A percentile compares a stretch with the other conserved stretches of the same genome.
These are phyloP conservation scores for Sporisorium reilianum DNA, from an alignment of 1,284 basidiomycete genomes.

Conservation along the genomic window DNA sequence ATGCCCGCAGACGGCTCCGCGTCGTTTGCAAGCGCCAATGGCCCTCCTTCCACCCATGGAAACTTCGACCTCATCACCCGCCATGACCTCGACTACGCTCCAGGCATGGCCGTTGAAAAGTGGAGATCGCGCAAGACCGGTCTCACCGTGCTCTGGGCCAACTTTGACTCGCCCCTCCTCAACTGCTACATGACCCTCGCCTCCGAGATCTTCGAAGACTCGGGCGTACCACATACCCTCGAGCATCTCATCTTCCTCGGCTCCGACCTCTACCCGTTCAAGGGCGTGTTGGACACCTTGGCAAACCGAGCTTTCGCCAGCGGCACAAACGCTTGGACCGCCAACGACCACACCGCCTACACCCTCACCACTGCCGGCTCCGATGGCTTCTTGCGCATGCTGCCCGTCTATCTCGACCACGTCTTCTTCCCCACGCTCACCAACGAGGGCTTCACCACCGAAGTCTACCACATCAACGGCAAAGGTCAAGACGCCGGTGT, in stretches of 20 bases:
- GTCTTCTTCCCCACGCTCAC: slow-evolving; percentile 96
- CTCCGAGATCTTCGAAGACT: slow-evolving; percentile 79
- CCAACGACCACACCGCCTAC: slow-evolving; percentile 77
- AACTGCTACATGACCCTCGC: slow-evolving; percentile 92
- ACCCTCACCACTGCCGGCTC: slow-evolving; percentile 97
- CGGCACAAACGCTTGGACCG: slow-evolving; percentile 78
- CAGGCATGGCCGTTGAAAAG: slow-evolving; percentile 81
- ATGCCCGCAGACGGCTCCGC: slow-evolving; percentile 35
- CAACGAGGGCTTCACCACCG: slow-evolving; percentile 88
- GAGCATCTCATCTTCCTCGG: slow-evolving; percentile 68
- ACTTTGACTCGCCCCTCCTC: slow-evolving; percentile 81
- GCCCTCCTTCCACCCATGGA: slow-evolving; percentile 68
- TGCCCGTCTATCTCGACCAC: slow-evolving; percentile 97
- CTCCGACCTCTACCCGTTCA: slow-evolving; percentile 79
- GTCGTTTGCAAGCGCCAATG: slow-evolving; percentile 7
- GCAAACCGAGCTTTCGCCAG: slow-evolving; percentile 96
- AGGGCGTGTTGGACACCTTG: slow-evolving; percentile 95
- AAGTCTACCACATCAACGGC: slow-evolving; percentile 83
- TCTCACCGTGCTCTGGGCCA: slow-evolving; percentile 74
- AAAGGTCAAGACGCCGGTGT: slow-evolving; percentile 94
- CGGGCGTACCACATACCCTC: slow-evolving; percentile 72
- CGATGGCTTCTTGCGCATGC: slow-evolving; percentile 91
- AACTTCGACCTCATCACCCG: slow-evolving; percentile 84
- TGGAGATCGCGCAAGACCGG: slow-evolving; percentile 85
- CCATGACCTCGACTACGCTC: slow-evolving; percentile 78